phyloP scores from a whole-genome alignment of 192 early-diverging fungal species.

The Chytriomyces hyalinus region DNA sequence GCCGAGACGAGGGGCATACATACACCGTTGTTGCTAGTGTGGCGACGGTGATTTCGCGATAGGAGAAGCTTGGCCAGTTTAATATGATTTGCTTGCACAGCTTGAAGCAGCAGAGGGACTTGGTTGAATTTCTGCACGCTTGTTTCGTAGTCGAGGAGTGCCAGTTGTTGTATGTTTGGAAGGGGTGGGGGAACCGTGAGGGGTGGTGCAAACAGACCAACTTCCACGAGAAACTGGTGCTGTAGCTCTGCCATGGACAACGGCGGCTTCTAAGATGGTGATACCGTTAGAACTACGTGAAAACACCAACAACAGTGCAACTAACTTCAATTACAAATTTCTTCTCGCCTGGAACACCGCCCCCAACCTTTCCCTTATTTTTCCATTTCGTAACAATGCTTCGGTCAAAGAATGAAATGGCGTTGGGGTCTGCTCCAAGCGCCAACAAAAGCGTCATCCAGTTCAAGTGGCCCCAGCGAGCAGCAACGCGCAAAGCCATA shows the following conservation, averaged over 20 bases:
- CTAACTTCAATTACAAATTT: constrained; percentile 16
- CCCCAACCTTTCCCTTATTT: constrained; percentile 38
- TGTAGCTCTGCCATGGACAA: constrained; percentile 1
- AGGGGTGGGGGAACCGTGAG: neutral
- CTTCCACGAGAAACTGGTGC: constrained; percentile 21
- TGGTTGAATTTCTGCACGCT: constrained; percentile 4
- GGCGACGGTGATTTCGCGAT: neutral
- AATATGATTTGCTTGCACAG: constrained; percentile 39
- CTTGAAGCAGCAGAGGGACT: constrained; percentile 38
- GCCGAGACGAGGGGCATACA: neutral
- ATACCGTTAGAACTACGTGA: neutral
- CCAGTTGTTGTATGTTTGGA: neutral
- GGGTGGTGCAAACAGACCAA: neutral
- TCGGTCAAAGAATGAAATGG: constrained; percentile 26
- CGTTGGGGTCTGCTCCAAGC: constrained; percentile 39
- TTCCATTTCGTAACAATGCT: neutral
- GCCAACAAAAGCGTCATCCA: constrained; percentile 32
- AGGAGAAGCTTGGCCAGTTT: constrained; percentile 33
- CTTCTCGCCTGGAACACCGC: constrained; percentile 21
- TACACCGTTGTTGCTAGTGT: neutral
- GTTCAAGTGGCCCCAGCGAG: constrained; percentile 38
- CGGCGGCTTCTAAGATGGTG: constrained; percentile 3
- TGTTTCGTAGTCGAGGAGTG: neutral
- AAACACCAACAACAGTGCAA: neutral
- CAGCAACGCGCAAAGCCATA: constrained; percentile 37